Percentiles rank a stretch among this genome's conserved stretches.
Conservation (phyloP, 2,329 filamentous ascomycete species). For the Cercospora sojina region DNA sequence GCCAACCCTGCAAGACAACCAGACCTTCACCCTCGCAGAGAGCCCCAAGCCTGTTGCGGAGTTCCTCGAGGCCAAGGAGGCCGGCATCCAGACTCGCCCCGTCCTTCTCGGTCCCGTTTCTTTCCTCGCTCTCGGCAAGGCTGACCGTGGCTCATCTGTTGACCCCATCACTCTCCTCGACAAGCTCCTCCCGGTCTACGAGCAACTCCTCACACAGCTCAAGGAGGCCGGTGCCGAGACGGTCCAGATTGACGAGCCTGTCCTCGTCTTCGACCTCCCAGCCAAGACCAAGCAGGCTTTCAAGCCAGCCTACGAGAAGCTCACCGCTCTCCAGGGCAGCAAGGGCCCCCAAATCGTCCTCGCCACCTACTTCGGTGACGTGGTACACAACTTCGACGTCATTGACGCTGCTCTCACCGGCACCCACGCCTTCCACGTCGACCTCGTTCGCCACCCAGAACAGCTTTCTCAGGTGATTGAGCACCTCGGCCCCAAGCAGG, state of each 20-base stretch:
- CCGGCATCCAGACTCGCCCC: constrained; percentile 86
- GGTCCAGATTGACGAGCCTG: constrained; percentile 97
- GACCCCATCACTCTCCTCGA: constrained; percentile 91
- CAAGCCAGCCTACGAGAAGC: constrained; percentile 95
- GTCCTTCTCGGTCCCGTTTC: constrained; percentile 95
- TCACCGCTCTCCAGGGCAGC: constrained; percentile 66
- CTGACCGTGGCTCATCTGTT: constrained; percentile 90
- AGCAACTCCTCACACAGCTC: constrained; percentile 86
- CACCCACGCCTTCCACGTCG: constrained; percentile 84
- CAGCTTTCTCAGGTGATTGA: constrained; percentile 83
- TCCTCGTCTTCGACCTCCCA: constrained; percentile 91
- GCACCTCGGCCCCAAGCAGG: constrained; percentile 82
- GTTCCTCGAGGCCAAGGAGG: constrained; percentile 97
- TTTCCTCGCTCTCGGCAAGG: constrained; percentile 97
- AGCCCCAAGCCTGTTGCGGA: constrained; percentile 92
- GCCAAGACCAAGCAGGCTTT: constrained; percentile 91
- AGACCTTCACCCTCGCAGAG: constrained; percentile 84
- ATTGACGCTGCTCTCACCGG: constrained; percentile 66
- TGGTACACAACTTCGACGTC: constrained; percentile 97
- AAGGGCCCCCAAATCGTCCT: constrained; percentile 85
- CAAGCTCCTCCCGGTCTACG: constrained; percentile 91
- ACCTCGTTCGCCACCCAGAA: constrained; percentile 97
- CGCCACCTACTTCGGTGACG: constrained; percentile 98
- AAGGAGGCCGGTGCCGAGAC: constrained; percentile 95
- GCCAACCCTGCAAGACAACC: constrained; percentile 94